Base-by-base conservation (phyloP, 495 filamentous ascomycete species). In the Clavariopsis aquatica region DNA sequence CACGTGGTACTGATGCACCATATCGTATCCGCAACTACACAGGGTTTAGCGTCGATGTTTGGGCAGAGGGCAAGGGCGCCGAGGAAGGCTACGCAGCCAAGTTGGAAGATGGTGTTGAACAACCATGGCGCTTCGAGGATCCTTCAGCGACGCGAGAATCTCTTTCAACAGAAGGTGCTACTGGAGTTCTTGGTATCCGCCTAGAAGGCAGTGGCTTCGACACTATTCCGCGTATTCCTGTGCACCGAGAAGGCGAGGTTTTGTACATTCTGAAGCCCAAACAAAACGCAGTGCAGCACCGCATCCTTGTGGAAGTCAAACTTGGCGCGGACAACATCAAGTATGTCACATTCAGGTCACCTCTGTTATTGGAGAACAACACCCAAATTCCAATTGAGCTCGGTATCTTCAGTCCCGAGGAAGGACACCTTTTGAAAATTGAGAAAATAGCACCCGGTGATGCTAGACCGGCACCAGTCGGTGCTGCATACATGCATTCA, bases 401-500 rank as follows among this genome's bases (percentile, higher is more conserved):
- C 24, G 94, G 95, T n/a, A 85, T 98, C 6, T 95, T 90, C 72
- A 94, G 91, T 73, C 85, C 89, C 7, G 84, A 90, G 65, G 89
- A 96, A 51, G 93, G 93, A 7, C 87, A 96, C 73, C 82, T 98
- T 49, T 81, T 97, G 62, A 98, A 97, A 78, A 96, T 98, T 65
- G 95, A 98, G 77, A 98, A 97, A 79, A 91, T 98, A 59, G 82
- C 92, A 10, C 94, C 94, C 8, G 95, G 94, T 1, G 92, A 98
- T 73, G 86, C 87, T 65, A 82, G 95, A 49, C 95, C 94, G 8
- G 90, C 93, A 10, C 94, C 94, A 6, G 90, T 98, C 24, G 95
- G 95, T 23, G 90, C 93, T 13, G 91, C 90, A 8, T 98, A 88
- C 72, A 81, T 93, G 74, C 92, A 98, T 77, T 93, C 89, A 1